Evolutionary conservation across 495 filamentous ascomycete species (phyloP).

Genomic region (Penicillium mononematosum): DNA sequence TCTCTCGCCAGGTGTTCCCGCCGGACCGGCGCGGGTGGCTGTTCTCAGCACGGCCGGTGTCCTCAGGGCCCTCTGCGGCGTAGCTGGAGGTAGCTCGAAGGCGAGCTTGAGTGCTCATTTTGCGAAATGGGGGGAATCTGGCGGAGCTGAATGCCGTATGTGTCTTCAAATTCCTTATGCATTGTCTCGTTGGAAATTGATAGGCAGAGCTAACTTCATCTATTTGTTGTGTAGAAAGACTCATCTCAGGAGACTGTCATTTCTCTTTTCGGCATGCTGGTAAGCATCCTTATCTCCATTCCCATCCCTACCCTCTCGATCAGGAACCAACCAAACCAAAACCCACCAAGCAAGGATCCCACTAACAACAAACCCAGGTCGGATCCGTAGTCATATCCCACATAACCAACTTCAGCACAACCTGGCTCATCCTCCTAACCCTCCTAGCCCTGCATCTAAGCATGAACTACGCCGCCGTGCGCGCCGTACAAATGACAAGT

Average conservation of each 20-base stretch:
- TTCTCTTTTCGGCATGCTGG: conserved; percentile 84
- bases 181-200: background rate
- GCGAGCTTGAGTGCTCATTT: conserved; percentile 92
- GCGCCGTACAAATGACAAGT: conserved; percentile 77
- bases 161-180: conserved; percentile 1
- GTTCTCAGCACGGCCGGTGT: conserved; percentile 75
- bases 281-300: conserved; percentile 35
- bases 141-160: conserved; percentile 87
- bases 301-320: background rate
- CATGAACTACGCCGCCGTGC: conserved; percentile 83
- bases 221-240: conserved; percentile 60
- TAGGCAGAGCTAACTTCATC: conserved; percentile 1
- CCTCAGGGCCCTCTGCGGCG: conserved; percentile 79
- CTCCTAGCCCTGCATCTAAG: conserved; percentile 73
- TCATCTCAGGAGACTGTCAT: conserved; percentile 96
- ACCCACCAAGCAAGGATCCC: too few relatives aligned
- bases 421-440: conserved; percentile 70
- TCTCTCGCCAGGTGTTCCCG: conserved; percentile 74
- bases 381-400: conserved; percentile 78
- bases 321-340: background rate
- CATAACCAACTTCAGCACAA: conserved; percentile 66
- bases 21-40: conserved; percentile 59
- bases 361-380: conserved; percentile 41
- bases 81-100: conserved; percentile 86
- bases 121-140: conserved; percentile 81